Conservation (phyloP, 192 early-diverging fungal species). For the Coemansia sp. region DNA sequence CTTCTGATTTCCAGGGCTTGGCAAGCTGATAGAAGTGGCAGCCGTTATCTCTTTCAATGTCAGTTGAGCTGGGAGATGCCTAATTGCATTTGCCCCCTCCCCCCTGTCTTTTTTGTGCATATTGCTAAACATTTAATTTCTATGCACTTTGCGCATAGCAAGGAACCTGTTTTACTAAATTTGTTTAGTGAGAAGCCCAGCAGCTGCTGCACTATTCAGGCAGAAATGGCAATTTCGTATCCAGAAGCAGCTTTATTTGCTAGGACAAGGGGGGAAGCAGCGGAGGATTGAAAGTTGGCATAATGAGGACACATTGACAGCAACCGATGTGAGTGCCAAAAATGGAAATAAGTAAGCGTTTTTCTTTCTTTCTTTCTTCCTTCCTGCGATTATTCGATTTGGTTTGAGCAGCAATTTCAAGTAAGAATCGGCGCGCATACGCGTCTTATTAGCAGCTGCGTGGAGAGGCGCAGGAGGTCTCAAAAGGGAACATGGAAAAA, state of each 20-base stretch:
- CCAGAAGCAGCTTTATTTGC: not conserved
- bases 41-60: too few relatives aligned
- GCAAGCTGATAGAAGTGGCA: not conserved
- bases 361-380: too few relatives aligned
- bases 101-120: too few relatives aligned
- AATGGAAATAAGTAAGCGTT: not conserved
- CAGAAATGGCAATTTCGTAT: not conserved
- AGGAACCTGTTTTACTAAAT: not conserved
- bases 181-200: not conserved
- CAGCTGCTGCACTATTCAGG: not conserved
- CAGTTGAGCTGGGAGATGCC: too few relatives aligned
- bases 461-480: not conserved
- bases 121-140: not conserved
- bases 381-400: not conserved
- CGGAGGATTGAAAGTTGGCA: too few relatives aligned
- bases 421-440: not conserved
- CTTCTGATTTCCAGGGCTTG: not conserved
- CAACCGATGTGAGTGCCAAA: too few relatives aligned
- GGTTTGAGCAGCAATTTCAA: too few relatives aligned
- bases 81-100: too few relatives aligned
- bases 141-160: not conserved
- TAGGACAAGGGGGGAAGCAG: not conserved
- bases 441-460: not conserved
- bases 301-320: too few relatives aligned
- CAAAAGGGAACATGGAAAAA: not conserved